Evolutionary conservation across 2,329 filamentous ascomycete genomes (phyloP), one percentile per base, ranked within the genome.

Genomic region (Epichloe aotearoae): DNA sequence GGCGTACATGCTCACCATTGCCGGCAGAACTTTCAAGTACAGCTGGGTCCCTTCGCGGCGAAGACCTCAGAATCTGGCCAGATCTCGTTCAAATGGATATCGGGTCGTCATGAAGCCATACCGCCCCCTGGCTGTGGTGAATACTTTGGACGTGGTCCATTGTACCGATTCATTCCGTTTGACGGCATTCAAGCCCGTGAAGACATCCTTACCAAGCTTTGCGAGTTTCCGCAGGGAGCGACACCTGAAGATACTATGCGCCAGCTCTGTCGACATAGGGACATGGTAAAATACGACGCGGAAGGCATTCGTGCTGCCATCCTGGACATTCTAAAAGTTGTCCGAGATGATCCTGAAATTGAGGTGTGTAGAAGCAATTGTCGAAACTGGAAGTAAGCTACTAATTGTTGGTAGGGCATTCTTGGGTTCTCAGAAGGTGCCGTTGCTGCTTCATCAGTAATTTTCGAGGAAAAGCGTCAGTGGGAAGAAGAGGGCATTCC

Each of bases 351-450:
- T 37, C 57, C 61, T 1, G 61, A 64, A 41, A 64, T 65, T 49
- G 59, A 62, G 33, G 62, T 61, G 50, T 39, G 60, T 57, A 2
- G 17, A 36, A 11, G 11, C 15, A 8, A 3, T 10, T 4, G 14
- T n/a, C 14, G 15, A n/a, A 5, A 26, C 1, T 3, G 19, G 30
- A 40, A 26, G 12, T 11, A 19, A 8, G 7, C 52, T 53, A 26
- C 52, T 53, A 26, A 52, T n/a, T 11, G 33, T 17, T 42, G 12
- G 47, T 39, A 64, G 59, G 78, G 74, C 3, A 73, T 82, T 44
- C 69, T 82, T 17, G 79, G 79, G 1, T 82, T 81, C 57, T 80
- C 77, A 0, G 78, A 82, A 58, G 79, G 79, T 3, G 77, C 79
- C 1, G 74, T 73, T 0, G 69, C 77, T 14, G 79, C 77, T 0